These are phyloP conservation scores for Zarea fungicola DNA, from an alignment of 2,329 filamentous ascomycete species.

Conservation along the genomic window DNA sequence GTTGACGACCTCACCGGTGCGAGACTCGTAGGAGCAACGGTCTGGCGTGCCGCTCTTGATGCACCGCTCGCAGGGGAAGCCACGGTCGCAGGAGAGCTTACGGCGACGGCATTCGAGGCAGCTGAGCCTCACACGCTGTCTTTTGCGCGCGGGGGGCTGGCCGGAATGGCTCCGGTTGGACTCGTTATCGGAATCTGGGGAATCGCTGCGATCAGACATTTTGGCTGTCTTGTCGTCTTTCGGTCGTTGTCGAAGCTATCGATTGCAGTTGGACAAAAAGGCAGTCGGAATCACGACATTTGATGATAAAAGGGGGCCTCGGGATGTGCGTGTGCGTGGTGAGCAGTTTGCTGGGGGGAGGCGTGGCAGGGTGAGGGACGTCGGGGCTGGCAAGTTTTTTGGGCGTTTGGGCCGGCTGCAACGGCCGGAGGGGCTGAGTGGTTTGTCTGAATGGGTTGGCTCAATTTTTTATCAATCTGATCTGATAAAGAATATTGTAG, in stretches of 20 bases:
- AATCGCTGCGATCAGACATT: constrained; percentile 33
- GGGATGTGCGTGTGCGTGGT: neutral
- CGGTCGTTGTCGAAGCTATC: constrained; percentile 12
- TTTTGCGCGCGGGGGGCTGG: constrained; percentile 44
- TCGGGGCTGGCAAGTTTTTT: constrained; percentile 7
- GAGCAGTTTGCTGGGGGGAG: neutral
- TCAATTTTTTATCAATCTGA: constrained; percentile 36
- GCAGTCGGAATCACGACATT: constrained; percentile 33
- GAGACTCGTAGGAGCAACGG: constrained; percentile 55
- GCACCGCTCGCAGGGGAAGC: constrained; percentile 57
- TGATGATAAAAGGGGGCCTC: constrained; percentile 10
- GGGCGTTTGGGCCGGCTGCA: neutral
- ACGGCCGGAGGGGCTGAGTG: constrained; percentile 20
- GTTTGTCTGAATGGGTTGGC: constrained; percentile 20
- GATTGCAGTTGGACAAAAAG: constrained; percentile 13
- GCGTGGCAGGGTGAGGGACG: neutral
- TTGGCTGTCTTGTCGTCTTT: constrained; percentile 1
- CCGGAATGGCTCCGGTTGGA: constrained; percentile 24
- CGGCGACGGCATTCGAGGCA: constrained; percentile 56
- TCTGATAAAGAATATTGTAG: constrained; percentile 29
- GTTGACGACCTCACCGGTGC: constrained; percentile 45
- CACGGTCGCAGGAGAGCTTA: constrained; percentile 57
- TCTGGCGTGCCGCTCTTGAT: constrained; percentile 58
- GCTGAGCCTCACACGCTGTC: constrained; percentile 54
- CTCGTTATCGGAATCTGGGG: constrained; percentile 33